Percentiles rank a stretch among this genome's conserved stretches.
These are phyloP conservation scores for Flaveria bidentis DNA, from an alignment of 129 eudicot species.

Conservation along the genomic window DNA sequence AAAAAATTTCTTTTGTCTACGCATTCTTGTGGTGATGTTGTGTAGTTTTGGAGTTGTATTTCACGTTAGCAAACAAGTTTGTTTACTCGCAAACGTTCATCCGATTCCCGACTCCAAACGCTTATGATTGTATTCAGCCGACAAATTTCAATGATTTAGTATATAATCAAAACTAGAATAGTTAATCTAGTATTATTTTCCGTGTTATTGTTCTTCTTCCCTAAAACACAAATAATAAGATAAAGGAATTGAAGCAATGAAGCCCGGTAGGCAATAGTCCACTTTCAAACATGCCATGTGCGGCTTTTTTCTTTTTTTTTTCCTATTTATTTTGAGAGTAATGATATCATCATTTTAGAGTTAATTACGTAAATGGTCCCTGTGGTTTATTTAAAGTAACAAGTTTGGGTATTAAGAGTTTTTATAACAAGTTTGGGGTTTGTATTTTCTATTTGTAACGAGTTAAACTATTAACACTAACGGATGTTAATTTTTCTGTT, in stretches of 20 bases:
- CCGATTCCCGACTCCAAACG: background rate
- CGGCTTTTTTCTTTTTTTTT: background rate
- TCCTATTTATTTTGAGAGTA: background rate
- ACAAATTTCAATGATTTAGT: no score
- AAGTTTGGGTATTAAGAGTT: no score
- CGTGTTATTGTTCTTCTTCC: background rate
- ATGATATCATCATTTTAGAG: background rate
- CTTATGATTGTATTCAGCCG: no score
- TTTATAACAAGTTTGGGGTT: no score
- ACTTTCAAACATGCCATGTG: conserved; percentile 8
- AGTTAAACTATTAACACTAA: no score
- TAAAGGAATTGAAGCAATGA: background rate
- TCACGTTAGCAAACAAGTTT: no score
- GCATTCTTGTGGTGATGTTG: background rate
- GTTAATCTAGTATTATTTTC: background rate
- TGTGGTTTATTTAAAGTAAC: no score
- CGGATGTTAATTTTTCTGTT: no score
- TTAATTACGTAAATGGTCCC: no score
- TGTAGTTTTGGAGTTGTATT: background rate
- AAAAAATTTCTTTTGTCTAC: background rate
- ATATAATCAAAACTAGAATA: background rate
- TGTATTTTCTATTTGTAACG: no score
- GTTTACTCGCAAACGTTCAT: no score
- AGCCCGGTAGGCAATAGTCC: background rate
- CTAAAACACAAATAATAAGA: background rate